These are phyloP conservation scores for Camelina laxa DNA, from an alignment of 345 rosid genomes.

Conservation along the genomic window DNA sequence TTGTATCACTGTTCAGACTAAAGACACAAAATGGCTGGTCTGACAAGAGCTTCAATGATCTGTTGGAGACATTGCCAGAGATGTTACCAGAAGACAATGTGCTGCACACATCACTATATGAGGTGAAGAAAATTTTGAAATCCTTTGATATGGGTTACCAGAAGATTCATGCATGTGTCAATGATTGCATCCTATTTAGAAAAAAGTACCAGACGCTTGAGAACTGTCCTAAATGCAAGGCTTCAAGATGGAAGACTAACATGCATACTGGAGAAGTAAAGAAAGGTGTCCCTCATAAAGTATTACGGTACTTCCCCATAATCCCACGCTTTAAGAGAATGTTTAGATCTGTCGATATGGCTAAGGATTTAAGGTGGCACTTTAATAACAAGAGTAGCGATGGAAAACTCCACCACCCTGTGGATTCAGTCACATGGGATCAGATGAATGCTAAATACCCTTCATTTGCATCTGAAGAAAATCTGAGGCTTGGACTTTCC, in stretches of 20 bases:
- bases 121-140: neutral
- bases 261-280: no score
- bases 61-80: no score
- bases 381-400: neutral
- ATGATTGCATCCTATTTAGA: neutral
- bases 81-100: neutral
- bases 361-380: neutral
- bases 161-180: neutral
- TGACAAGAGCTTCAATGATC: no score
- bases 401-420: neutral
- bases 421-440: neutral
- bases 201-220: no score
- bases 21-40: neutral
- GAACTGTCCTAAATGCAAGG: no score
- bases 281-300: no score
- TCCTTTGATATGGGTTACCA: neutral
- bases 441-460: neutral
- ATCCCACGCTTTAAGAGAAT: no score
- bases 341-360: no score
- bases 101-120: neutral
- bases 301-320: no score
- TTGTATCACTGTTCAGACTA: neutral
- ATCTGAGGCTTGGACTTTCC: no score
- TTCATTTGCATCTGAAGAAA: no score
- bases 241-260: no score